These are phyloP conservation scores for Sporisorium scitamineum DNA, from an alignment of 1,284 basidiomycete genomes.

Conservation along the genomic window DNA sequence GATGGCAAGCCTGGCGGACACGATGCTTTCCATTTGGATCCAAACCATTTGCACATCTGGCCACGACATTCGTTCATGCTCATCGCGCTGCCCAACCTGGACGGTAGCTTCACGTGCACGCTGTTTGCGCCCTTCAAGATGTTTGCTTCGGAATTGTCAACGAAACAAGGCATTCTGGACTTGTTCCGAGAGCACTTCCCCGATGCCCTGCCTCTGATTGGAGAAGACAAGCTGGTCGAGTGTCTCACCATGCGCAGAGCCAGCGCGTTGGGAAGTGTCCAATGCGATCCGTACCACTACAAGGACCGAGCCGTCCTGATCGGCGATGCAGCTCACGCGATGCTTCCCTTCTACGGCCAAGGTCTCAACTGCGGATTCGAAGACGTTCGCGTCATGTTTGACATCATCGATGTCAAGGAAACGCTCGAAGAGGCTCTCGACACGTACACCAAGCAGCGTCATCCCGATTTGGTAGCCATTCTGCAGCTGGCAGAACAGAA, in stretches of 20 bases:
- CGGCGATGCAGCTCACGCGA: conserved; percentile 94
- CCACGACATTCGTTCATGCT: conserved; percentile 98
- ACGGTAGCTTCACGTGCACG: conserved; percentile 75
- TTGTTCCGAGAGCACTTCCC: conserved; percentile 90
- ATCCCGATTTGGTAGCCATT: conserved; percentile 90
- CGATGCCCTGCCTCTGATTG: conserved; percentile 85
- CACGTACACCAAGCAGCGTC: conserved; percentile 82
- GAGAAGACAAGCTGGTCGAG: conserved; percentile 79
- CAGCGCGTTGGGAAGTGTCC: conserved; percentile 88
- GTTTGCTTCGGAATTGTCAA: conserved; percentile 73
- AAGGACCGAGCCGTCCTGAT: conserved; percentile 86
- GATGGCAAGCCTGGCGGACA: conserved; percentile 38
- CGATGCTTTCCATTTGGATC: conserved; percentile 82
- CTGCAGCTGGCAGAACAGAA: conserved; percentile 91
- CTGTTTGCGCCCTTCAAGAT: conserved; percentile 88
- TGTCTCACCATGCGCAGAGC: conserved; percentile 86
- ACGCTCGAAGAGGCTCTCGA: conserved; percentile 78
- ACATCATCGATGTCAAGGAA: conserved; percentile 74
- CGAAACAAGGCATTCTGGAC: conserved; percentile 73
- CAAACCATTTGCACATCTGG: conserved; percentile 98
- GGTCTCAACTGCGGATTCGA: conserved; percentile 97
- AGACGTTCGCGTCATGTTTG: conserved; percentile 89
- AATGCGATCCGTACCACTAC: conserved; percentile 90
- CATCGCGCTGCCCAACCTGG: conserved; percentile 86
- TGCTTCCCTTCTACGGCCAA: conserved; percentile 98